Conservation (phyloP, 371 early-diverging fungal genomes). For the Lichtheimia ramosa region DNA sequence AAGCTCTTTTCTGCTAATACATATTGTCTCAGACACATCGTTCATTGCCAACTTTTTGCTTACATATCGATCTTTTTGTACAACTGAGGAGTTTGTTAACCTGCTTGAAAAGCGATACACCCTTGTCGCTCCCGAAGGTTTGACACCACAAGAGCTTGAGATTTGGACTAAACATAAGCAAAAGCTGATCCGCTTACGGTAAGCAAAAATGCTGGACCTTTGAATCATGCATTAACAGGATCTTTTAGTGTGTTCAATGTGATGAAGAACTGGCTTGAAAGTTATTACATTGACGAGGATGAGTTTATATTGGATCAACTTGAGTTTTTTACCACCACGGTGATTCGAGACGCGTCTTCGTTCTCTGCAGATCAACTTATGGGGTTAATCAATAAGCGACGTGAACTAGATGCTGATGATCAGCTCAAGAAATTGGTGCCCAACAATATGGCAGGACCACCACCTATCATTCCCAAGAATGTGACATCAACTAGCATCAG, state of each 20-base stretch:
- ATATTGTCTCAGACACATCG: slow-evolving; percentile 56
- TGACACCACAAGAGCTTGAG: slow-evolving; percentile 68
- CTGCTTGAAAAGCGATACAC: slow-evolving; percentile 72
- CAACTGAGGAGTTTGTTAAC: slow-evolving; percentile 73
- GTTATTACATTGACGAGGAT: slow-evolving; percentile 78
- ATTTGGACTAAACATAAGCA: slow-evolving; percentile 86
- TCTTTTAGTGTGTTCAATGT: slow-evolving; percentile 73
- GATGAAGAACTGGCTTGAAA: slow-evolving; percentile 89
- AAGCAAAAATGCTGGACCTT: not conserved
- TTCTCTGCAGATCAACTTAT: slow-evolving; percentile 72
- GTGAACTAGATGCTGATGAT: slow-evolving; percentile 52
- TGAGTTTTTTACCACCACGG: slow-evolving; percentile 76
- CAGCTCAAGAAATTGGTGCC: slow-evolving; percentile 64
- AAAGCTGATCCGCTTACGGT: slow-evolving; percentile 80
- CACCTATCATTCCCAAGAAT: slow-evolving; percentile 70
- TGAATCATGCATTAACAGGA: not conserved
- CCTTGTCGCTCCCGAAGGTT: slow-evolving; percentile 67
- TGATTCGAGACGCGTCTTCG: slow-evolving; percentile 71
- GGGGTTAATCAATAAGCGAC: slow-evolving; percentile 68
- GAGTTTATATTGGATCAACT: slow-evolving; percentile 67
- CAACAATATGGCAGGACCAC: slow-evolving; percentile 34
- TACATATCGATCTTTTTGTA: slow-evolving; percentile 85
- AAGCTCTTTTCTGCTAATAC: too few species aligned
- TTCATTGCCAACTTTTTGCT: slow-evolving; percentile 85
- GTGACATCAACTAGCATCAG: slow-evolving; percentile 56